Conservation (phyloP, 257 asterid species). For the Avicennia marina region DNA sequence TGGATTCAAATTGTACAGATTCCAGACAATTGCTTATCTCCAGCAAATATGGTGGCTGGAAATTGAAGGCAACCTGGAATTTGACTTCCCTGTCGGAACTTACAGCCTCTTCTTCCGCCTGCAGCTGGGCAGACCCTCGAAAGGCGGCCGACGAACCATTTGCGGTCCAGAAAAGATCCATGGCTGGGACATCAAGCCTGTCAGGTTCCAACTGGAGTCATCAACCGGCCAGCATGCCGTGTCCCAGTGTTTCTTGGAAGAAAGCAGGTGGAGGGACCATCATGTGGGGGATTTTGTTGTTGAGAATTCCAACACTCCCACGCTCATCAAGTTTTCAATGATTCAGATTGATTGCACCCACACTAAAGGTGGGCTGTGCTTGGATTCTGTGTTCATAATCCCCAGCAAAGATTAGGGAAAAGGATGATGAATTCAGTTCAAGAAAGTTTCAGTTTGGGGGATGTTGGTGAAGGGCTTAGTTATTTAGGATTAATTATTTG, state of each 20-base stretch:
- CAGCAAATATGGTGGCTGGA: slow-evolving; percentile 7
- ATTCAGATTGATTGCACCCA: slow-evolving; percentile 65
- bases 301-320: slow-evolving; percentile 13
- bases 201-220: not conserved
- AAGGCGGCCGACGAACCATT: not conserved
- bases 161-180: not conserved
- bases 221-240: not conserved
- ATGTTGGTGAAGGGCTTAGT: too few species aligned
- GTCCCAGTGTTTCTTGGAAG: not conserved
- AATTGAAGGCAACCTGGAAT: not conserved
- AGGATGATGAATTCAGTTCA: too few species aligned
- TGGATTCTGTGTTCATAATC: not conserved
- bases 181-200: slow-evolving; percentile 9
- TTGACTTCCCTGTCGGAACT: not conserved
- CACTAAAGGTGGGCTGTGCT: slow-evolving; percentile 48
- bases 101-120: slow-evolving; percentile 7
- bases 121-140: not conserved
- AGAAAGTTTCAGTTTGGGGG: too few species aligned
- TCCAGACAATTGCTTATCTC: not conserved
- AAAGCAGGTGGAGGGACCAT: not conserved
- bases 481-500: too few species aligned
- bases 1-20: too few species aligned
- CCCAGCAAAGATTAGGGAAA: not conserved
- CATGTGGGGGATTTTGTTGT: slow-evolving; percentile 53
- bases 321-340: slow-evolving; percentile 46